Evolutionary conservation across 305 asterid species (phyloP).

Genomic region (Plantago coronopus): DNA sequence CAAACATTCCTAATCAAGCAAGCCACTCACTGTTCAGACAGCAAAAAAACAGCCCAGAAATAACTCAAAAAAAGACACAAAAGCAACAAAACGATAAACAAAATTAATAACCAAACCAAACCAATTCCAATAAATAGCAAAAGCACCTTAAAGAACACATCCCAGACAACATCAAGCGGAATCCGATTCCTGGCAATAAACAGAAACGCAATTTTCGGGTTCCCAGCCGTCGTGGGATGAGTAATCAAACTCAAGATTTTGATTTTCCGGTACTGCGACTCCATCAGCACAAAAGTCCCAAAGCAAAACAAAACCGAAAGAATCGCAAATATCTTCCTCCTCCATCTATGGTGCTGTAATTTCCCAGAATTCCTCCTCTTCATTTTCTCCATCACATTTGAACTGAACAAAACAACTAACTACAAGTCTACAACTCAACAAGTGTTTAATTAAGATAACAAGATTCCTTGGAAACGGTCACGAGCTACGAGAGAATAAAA

Average conservation of each 20-base stretch:
- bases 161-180: slow-evolving; percentile 86
- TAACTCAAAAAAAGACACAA: slow-evolving; percentile 5
- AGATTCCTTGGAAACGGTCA: slow-evolving; percentile 27
- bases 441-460: too few species aligned
- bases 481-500: slow-evolving; percentile 22
- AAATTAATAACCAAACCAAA: slow-evolving; percentile 10
- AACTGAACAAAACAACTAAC: neutral
- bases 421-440: slow-evolving; percentile 2
- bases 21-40: slow-evolving; percentile 5
- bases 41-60: slow-evolving; percentile 11
- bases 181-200: slow-evolving; percentile 92
- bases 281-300: slow-evolving; percentile 59
- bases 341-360: slow-evolving; percentile 71
- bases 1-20: slow-evolving; percentile 10
- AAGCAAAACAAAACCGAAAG: slow-evolving; percentile 49
- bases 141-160: slow-evolving; percentile 76
- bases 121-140: slow-evolving; percentile 17
- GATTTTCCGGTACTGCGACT: slow-evolving; percentile 55
- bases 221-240: slow-evolving; percentile 34
- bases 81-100: slow-evolving; percentile 7
- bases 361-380: slow-evolving; percentile 71
- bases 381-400: slow-evolving; percentile 29
- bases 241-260: slow-evolving; percentile 40
- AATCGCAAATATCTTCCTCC: slow-evolving; percentile 48
- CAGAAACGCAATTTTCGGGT: slow-evolving; percentile 77